Evolutionary conservation across 176 grass and related monocot genomes (phyloP).

Genomic region (Dendrocalamus sinicus): DNA sequence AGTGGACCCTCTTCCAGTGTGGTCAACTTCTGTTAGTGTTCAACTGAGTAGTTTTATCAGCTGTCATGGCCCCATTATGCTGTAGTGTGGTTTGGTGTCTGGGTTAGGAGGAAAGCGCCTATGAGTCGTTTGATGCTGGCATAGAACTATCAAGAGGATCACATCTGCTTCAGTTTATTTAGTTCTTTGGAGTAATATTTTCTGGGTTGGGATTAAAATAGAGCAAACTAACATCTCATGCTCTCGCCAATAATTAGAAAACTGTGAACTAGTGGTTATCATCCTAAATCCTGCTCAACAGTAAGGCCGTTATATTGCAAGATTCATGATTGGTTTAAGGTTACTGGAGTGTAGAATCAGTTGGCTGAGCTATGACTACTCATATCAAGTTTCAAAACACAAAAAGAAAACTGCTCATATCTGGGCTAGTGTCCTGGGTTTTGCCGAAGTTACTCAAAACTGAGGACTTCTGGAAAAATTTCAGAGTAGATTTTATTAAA

Average conservation of each 20-base stretch:
- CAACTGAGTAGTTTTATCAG: constrained; percentile 13
- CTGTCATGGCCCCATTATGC: not conserved
- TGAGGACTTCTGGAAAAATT: not conserved
- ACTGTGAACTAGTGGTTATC: not conserved
- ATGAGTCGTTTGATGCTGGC: not conserved
- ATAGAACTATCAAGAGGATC: not conserved
- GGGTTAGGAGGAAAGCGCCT: not conserved
- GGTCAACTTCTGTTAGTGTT: constrained; percentile 25
- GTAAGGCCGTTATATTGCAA: not conserved
- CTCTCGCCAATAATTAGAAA: not conserved
- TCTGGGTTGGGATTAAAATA: constrained; percentile 6
- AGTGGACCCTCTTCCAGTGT: constrained; percentile 23
- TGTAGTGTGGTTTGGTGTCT: not conserved
- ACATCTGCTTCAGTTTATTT: not conserved
- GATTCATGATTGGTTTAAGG: not conserved
- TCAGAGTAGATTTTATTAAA: not conserved
- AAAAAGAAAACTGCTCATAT: not conserved
- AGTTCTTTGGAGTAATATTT: not conserved
- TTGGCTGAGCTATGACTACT: not conserved
- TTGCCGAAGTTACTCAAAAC: not conserved
- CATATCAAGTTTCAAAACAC: not conserved
- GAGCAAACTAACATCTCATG: not conserved
- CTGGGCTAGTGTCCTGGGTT: not conserved
- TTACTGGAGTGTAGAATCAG: not conserved
- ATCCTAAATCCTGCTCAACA: not conserved